Conservation (phyloP, 306 rosid species). For the Hylodesmum podocarpum region DNA sequence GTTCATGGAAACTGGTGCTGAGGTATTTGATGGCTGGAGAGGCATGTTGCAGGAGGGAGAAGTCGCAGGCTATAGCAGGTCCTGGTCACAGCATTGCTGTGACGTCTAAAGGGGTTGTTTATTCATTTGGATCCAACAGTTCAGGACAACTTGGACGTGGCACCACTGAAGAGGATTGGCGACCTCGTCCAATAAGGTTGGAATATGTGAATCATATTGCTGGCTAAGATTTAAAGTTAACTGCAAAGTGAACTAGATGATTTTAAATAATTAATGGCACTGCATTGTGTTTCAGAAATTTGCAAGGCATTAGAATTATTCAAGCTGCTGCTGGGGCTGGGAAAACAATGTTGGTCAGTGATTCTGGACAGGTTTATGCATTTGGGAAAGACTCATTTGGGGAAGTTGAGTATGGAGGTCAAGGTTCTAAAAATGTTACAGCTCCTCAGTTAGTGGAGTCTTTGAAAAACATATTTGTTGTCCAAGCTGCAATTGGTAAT, state of each 20-base stretch:
- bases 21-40: conserved; percentile 90
- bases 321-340: conserved; percentile 94
- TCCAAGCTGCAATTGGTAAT: conserved; percentile 95
- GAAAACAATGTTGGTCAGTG: conserved; percentile 92
- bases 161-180: conserved; percentile 70
- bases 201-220: conserved; percentile 18
- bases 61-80: conserved; percentile 91
- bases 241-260: conserved; percentile 43
- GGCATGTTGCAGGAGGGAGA: conserved; percentile 87
- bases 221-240: conserved; percentile 17
- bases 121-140: conserved; percentile 88
- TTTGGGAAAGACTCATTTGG: conserved; percentile 91
- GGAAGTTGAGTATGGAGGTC: conserved; percentile 71
- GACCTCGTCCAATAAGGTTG: conserved; percentile 85
- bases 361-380: conserved; percentile 79
- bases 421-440: conserved; percentile 54
- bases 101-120: conserved; percentile 74
- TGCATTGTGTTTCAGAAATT: conserved; percentile 70
- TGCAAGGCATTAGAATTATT: conserved; percentile 85
- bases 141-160: conserved; percentile 97
- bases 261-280: conserved; percentile 45
- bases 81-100: conserved; percentile 97
- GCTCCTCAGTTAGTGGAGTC: conserved; percentile 80
- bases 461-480: conserved; percentile 79
- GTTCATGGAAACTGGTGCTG: conserved; percentile 93